Percentiles rank a stretch among this genome's conserved stretches.
phyloP scores from a whole-genome alignment of 495 filamentous ascomycete species.

The Penicillium dipodomyicola region DNA sequence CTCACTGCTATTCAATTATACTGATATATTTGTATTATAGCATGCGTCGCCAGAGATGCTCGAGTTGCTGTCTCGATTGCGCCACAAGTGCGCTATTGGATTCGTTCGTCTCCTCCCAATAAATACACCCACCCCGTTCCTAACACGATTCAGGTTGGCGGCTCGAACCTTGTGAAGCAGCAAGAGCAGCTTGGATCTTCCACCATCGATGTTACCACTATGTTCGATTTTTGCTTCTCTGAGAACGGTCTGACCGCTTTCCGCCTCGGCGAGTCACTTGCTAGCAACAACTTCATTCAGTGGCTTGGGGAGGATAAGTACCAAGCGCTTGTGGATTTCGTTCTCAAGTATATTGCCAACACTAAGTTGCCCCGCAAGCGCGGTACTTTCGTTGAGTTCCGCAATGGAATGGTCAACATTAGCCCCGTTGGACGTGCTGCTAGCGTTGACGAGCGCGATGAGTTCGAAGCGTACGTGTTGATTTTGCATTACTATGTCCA shows the following conservation, averaged over 20 bases:
- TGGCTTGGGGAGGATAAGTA: conserved; percentile 93
- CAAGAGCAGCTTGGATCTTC: conserved; percentile 85
- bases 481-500: background rate
- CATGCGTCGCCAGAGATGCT: conserved; percentile 76
- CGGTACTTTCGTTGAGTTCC: conserved; percentile 95
- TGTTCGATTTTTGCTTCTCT: conserved; percentile 96
- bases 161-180: conserved; percentile 85
- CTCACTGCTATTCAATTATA: conserved; percentile 4
- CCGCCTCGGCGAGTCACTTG: conserved; percentile 69
- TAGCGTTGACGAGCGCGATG: conserved; percentile 70
- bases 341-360: conserved; percentile 86
- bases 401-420: conserved; percentile 95
- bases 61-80: conserved; percentile 68
- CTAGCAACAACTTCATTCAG: conserved; percentile 78
- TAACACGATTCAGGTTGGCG: conserved; percentile 55
- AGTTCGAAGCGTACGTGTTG: conserved; percentile 58
- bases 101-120: conserved; percentile 52
- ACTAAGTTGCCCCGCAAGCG: conserved; percentile 82
- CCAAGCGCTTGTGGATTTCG: conserved; percentile 81
- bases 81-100: conserved; percentile 87
- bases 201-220: conserved; percentile 61
- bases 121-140: conserved; percentile 1
- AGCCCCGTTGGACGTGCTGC: conserved; percentile 92
- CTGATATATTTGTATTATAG: conserved; percentile 36
- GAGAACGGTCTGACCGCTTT: conserved; percentile 95